Base-by-base conservation (phyloP, 73 alveolate genomes). In the Symbiodinium pilosum region DNA sequence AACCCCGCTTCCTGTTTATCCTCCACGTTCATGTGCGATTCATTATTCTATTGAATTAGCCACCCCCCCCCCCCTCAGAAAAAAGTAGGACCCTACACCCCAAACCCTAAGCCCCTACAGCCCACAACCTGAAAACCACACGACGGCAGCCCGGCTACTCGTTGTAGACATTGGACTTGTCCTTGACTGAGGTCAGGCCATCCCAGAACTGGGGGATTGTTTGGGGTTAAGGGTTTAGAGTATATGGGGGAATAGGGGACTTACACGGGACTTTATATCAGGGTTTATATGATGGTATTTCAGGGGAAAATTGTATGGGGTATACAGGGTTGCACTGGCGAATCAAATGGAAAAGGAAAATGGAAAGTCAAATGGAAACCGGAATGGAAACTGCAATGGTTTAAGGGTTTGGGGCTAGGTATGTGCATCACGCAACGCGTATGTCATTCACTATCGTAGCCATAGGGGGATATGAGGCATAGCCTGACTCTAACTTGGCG, bases 141-240 rank as follows among this genome's bases (percentile, higher is more conserved):
- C 77, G 32, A 56, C 20, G 39, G 81, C 14, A 32, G 73, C 81
- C 81, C 81, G 30, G 81, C 38, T 64, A 38, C 81, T 14, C 81
- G 30, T 64, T 34, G 24, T 2, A 64, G 81, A 18, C 81, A 18
- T n/a, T 36, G 24, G n/a, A 24, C 71, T 43, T n/a, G 73, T 0
- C 86, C 94, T 68, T 87, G 94, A 28, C 81, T 42, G 77, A 69
- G 89, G 30, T 69, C 52, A 39, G 71, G 84, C 40, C 68, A 69
- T 81, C 81, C 30, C 81, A 38, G 81, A 30, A 26, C 11, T 30
- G 73, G 32, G 6, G 5, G 34, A 3, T 32, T 26, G 14, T 56
- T 56, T 56, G 32, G n/a, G 34, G 73, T 56, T 56, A 8, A 56
- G 73, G 73, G 73, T 12, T 12, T 56, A 8, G 73, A 32, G 73